Conservation (phyloP, 2,329 filamentous ascomycete genomes). For the Fusarium odoratissimum region DNA sequence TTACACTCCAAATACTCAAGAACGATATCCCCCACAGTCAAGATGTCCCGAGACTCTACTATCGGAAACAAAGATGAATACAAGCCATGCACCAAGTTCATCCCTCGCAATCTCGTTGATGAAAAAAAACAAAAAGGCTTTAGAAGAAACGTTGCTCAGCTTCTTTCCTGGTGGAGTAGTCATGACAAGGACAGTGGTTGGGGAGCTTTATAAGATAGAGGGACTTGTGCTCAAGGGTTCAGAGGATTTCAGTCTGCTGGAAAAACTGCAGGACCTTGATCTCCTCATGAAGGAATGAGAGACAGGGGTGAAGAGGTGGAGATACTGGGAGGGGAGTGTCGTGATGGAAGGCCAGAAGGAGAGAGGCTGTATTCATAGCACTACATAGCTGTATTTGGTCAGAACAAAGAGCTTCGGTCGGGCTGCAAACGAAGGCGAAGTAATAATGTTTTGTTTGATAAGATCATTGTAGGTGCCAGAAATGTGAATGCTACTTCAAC, state of each 20-base stretch:
- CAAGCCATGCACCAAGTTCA: neutral
- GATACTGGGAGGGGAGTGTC: neutral
- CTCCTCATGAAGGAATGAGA: neutral
- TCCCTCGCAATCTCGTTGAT: accelerated
- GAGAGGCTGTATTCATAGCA: neutral
- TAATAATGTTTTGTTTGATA: accelerated
- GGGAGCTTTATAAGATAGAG: neutral
- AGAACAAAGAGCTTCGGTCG: accelerated
- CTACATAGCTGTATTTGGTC: accelerated
- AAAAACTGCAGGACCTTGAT: neutral
- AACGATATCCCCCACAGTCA: neutral
- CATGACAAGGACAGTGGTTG: neutral
- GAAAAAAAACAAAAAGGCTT: neutral
- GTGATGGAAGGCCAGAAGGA: neutral
- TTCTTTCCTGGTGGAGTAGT: neutral
- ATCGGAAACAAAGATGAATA: neutral
- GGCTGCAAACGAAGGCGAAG: accelerated
- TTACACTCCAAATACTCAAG: accelerated
- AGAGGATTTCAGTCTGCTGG: neutral
- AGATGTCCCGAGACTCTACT: neutral
- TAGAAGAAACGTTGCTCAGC: neutral
- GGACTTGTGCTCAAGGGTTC: neutral
- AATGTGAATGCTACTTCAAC: neutral
- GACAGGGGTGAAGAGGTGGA: too few species aligned
- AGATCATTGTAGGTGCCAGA: neutral